Conservation (phyloP, 2,329 filamentous ascomycete genomes). For the Apiospora sp. region DNA sequence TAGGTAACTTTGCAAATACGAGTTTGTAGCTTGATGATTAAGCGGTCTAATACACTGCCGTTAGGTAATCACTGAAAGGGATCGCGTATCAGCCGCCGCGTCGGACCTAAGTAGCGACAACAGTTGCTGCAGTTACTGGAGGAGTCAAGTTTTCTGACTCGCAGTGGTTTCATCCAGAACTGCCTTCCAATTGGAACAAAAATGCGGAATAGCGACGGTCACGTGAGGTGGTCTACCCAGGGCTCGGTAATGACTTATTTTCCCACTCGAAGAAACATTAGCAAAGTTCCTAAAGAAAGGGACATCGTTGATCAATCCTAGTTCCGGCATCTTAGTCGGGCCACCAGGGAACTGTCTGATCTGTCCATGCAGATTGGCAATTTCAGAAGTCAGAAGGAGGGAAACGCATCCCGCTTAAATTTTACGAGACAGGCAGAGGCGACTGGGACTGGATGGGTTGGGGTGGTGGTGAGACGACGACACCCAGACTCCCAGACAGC, state of each 20-base stretch:
- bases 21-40: neutral
- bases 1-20: neutral
- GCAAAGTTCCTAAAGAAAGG: constrained; percentile 17
- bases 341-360: constrained; percentile 13
- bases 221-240: neutral
- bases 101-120: neutral
- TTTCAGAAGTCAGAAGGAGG: constrained; percentile 5
- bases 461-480: constrained; percentile 21
- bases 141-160: neutral
- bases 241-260: constrained; percentile 19
- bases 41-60: neutral
- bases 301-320: constrained; percentile 12
- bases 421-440: constrained; percentile 8
- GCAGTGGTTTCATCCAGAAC: constrained; percentile 5
- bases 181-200: constrained; percentile 1
- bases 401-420: constrained; percentile 10
- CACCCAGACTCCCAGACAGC: neutral
- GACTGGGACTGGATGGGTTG: constrained; percentile 20
- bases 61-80: neutral
- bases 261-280: neutral
- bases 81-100: neutral
- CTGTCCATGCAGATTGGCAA: constrained; percentile 20
- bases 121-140: neutral
- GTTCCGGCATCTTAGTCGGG: neutral
- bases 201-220: neutral